These are phyloP conservation scores for Chloromonas sp. DNA, from an alignment of 163 green algal genomes.

Conservation along the genomic window DNA sequence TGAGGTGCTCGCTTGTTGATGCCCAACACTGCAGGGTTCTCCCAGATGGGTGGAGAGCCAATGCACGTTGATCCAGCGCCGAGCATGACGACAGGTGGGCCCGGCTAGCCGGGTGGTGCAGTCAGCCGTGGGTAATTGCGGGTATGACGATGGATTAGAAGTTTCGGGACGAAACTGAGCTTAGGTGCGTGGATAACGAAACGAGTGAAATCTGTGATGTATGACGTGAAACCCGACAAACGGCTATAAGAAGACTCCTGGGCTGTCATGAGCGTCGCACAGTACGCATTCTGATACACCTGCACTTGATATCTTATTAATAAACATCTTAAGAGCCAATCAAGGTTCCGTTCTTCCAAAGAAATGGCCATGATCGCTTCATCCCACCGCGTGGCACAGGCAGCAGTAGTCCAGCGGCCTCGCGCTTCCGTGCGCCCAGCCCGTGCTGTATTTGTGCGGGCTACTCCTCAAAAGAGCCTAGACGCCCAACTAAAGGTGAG, in stretches of 20 bases:
- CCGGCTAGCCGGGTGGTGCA: too few relatives aligned
- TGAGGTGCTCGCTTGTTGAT: not conserved
- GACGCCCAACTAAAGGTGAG: not conserved
- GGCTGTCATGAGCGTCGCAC: not conserved
- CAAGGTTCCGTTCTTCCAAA: not conserved
- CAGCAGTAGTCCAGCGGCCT: not conserved
- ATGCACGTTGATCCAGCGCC: too few relatives aligned
- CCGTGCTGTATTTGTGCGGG: not conserved
- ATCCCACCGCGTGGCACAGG: not conserved
- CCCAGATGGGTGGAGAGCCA: not conserved
- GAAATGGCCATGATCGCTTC: not conserved
- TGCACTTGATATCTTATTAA: not conserved
- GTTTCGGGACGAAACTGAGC: too few relatives aligned
- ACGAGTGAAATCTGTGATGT: too few relatives aligned
- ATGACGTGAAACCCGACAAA: not conserved
- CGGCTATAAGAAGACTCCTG: not conserved
- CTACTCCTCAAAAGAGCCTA: not conserved
- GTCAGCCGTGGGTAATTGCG: too few relatives aligned
- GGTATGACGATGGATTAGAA: too few relatives aligned
- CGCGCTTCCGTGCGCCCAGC: not conserved
- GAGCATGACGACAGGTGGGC: too few relatives aligned
- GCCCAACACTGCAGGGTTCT: not conserved
- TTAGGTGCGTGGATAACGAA: too few relatives aligned
- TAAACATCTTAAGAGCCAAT: not conserved
- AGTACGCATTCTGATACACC: not conserved